Conservation (phyloP, 2,329 filamentous ascomycete species). For the Sporothrix variecibatus region DNA sequence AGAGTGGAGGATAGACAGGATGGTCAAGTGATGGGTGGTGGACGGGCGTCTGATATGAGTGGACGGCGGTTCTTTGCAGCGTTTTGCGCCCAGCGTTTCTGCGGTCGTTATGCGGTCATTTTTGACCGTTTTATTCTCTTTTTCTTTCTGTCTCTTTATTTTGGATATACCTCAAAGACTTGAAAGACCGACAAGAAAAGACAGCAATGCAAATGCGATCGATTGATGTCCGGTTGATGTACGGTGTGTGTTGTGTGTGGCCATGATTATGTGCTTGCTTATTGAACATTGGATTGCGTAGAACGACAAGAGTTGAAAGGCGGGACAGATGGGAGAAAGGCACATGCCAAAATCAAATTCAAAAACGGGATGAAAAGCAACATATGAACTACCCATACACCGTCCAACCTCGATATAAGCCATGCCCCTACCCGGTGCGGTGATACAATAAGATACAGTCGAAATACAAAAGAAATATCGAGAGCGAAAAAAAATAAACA, state of each 20-base stretch:
- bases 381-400: neutral
- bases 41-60: neutral
- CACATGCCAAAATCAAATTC: neutral
- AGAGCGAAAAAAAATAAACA: neutral
- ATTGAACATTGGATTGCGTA: neutral
- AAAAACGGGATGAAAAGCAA: neutral
- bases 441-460: neutral
- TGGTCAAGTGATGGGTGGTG: neutral
- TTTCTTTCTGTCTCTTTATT: neutral
- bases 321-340: neutral
- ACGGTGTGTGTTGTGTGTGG: neutral
- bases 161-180: neutral
- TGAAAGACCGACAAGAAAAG: neutral
- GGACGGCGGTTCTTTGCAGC: constrained; percentile 8
- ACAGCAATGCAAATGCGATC: constrained; percentile 6
- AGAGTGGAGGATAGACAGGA: neutral
- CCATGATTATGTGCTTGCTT: neutral
- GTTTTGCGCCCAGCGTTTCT: constrained; percentile 14
- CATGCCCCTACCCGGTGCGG: neutral
- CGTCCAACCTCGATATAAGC: neutral
- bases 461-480: neutral
- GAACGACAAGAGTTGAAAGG: neutral
- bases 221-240: neutral
- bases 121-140: neutral
- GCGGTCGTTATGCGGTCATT: neutral